phyloP scores from a whole-genome alignment of 352 stramenopile species.

The Pythium brachiatum region DNA sequence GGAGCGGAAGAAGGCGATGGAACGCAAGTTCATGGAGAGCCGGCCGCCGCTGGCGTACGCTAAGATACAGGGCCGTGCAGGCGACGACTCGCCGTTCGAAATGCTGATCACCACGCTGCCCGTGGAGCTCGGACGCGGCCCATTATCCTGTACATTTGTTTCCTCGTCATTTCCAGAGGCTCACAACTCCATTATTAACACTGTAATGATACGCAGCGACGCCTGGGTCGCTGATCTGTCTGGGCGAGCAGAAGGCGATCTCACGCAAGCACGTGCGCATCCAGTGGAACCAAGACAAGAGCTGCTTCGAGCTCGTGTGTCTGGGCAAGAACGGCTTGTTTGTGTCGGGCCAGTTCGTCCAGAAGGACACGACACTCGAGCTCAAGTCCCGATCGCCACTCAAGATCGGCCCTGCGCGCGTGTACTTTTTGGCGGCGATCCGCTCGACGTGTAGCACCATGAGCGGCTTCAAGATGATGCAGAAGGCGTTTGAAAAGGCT shows the following conservation, averaged over 20 bases:
- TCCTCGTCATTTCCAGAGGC: not conserved
- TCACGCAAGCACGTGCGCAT: slow-evolving; percentile 74
- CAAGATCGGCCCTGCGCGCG: slow-evolving; percentile 68
- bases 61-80: slow-evolving; percentile 61
- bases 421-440: slow-evolving; percentile 78
- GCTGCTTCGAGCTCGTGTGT: slow-evolving; percentile 73
- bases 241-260: slow-evolving; percentile 84
- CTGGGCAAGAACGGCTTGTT: slow-evolving; percentile 85
- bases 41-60: slow-evolving; percentile 79
- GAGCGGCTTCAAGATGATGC: slow-evolving; percentile 80
- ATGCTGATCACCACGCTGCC: slow-evolving; percentile 77
- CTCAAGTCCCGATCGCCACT: slow-evolving; percentile 69
- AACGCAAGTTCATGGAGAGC: slow-evolving; percentile 75
- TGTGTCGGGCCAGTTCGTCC: slow-evolving; percentile 58
- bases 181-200: too few relatives aligned
- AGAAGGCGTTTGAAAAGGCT: slow-evolving; percentile 80
- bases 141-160: slow-evolving; percentile 33
- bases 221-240: slow-evolving; percentile 45
- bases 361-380: slow-evolving; percentile 71
- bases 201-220: too few relatives aligned
- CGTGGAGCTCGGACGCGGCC: slow-evolving; percentile 65
- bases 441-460: slow-evolving; percentile 77
- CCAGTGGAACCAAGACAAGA: slow-evolving; percentile 71
- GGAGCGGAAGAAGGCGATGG: slow-evolving; percentile 74
- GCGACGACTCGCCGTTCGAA: slow-evolving; percentile 66